A percentile compares a stretch with the other conserved stretches of the same genome.
These are phyloP conservation scores for Caulochytrium protostelioides DNA, from an alignment of 371 early-diverging fungal species.

Conservation along the genomic window DNA sequence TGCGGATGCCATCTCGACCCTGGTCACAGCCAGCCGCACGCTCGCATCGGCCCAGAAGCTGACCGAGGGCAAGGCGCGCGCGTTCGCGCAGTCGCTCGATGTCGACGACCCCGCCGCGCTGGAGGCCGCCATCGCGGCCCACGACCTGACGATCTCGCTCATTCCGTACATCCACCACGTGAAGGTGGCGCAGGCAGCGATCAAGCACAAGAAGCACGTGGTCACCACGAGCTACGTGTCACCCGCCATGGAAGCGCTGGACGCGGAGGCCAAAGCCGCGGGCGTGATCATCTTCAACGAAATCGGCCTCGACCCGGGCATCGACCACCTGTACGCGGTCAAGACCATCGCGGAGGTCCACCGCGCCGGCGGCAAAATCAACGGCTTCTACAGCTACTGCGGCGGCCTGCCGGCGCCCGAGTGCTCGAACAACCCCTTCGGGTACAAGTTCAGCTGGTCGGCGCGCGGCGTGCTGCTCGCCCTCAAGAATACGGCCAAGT, in stretches of 20 bases:
- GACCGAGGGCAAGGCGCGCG: conserved; percentile 22
- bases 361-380: conserved; percentile 35
- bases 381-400: conserved; percentile 61
- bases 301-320: conserved; percentile 84
- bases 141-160: conserved; percentile 81
- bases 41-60: conserved; percentile 42
- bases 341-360: conserved; percentile 78
- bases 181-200: conserved; percentile 53
- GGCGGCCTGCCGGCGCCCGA: conserved; percentile 82
- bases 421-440: conserved; percentile 59
- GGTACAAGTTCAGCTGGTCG: conserved; percentile 81
- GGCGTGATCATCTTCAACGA: conserved; percentile 81
- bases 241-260: conserved; percentile 58
- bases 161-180: conserved; percentile 87
- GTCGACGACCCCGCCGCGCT: conserved; percentile 25
- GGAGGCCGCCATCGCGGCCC: conserved; percentile 37
- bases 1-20: no score
- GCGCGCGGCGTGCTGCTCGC: conserved; percentile 69
- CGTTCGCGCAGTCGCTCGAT: conserved; percentile 29
- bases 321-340: conserved; percentile 94
- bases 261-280: conserved; percentile 51
- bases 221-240: conserved; percentile 93
- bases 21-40: conserved; percentile 46
- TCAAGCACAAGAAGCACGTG: conserved; percentile 70
- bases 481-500: conserved; percentile 58